Percentiles rank a stretch among this genome's conserved stretches.
phyloP scores from a whole-genome alignment of 495 filamentous ascomycete species.

The Coniosporium apollinis region DNA sequence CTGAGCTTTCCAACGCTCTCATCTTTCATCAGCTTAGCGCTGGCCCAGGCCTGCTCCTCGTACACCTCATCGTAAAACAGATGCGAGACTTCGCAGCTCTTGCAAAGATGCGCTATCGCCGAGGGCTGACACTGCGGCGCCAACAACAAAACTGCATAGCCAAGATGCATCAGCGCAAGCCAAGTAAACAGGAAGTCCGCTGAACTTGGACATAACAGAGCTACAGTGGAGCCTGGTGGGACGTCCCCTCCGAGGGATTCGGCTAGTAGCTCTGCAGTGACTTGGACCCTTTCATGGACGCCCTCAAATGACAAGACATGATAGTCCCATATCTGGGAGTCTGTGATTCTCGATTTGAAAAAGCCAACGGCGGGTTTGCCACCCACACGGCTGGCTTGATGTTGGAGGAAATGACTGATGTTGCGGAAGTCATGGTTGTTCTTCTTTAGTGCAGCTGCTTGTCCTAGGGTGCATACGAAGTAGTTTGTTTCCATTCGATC shows the following conservation, averaged over 20 bases:
- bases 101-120: constrained; percentile 31
- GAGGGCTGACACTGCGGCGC: constrained; percentile 33
- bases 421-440: constrained; percentile 18
- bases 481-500: constrained; percentile 21
- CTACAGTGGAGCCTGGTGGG: constrained; percentile 18
- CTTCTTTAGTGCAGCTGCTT: constrained; percentile 23
- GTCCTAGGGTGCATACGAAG: constrained; percentile 35
- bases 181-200: constrained; percentile 33
- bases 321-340: constrained; percentile 8
- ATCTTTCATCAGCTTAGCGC: constrained; percentile 2
- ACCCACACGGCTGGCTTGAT: constrained; percentile 21
- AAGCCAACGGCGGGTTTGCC: constrained; percentile 30
- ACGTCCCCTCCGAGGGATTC: background rate
- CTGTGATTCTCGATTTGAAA: constrained; percentile 9
- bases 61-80: constrained; percentile 24
- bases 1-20: background rate
- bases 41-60: constrained; percentile 10
- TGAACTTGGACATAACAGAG: constrained; percentile 32
- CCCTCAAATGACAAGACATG: constrained; percentile 18
- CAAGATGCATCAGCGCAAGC: constrained; percentile 34
- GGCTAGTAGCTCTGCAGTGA: constrained; percentile 4
- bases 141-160: constrained; percentile 33
- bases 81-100: constrained; percentile 16
- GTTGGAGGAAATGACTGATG: constrained; percentile 29
- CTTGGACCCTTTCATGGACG: constrained; percentile 4